Percentiles rank a stretch among this genome's conserved stretches.
These are phyloP conservation scores for Xylaria sp. DNA, from an alignment of 2,329 filamentous ascomycete genomes.

Conservation along the genomic window DNA sequence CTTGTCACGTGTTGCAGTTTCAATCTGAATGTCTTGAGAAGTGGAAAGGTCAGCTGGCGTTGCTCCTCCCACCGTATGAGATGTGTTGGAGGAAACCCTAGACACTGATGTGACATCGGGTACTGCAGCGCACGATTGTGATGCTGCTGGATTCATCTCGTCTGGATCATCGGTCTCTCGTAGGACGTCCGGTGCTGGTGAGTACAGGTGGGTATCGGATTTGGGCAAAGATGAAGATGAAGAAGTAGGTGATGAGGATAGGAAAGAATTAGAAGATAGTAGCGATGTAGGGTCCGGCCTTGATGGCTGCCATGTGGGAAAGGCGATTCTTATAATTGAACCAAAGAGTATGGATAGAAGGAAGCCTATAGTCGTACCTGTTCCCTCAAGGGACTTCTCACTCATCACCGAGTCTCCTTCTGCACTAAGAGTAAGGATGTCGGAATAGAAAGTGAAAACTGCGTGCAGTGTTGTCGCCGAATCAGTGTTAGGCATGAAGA, in stretches of 20 bases:
- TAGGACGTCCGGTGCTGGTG: slow-evolving; percentile 28
- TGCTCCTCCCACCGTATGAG: slow-evolving; percentile 37
- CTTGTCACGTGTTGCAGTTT: slow-evolving; percentile 51
- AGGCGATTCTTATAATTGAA: slow-evolving; percentile 76
- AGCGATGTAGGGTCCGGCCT: slow-evolving; percentile 33
- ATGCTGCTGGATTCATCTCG: slow-evolving; percentile 38
- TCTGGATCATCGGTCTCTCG: slow-evolving; percentile 36
- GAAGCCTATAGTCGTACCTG: slow-evolving; percentile 83
- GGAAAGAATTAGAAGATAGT: slow-evolving; percentile 30
- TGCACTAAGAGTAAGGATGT: slow-evolving; percentile 86
- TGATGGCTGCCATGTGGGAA: slow-evolving; percentile 56
- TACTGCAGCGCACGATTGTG: slow-evolving; percentile 35
- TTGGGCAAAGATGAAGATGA: slow-evolving; percentile 34
- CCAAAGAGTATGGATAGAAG: slow-evolving; percentile 80
- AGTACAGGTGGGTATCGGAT: slow-evolving; percentile 32
- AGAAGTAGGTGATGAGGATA: slow-evolving; percentile 35
- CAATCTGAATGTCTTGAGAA: slow-evolving; percentile 45
- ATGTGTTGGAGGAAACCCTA: slow-evolving; percentile 34
- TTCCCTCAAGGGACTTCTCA: slow-evolving; percentile 89
- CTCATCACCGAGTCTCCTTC: slow-evolving; percentile 95
- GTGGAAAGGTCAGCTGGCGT: slow-evolving; percentile 41
- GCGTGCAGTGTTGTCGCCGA: slow-evolving; percentile 78
- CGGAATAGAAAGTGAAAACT: slow-evolving; percentile 90
- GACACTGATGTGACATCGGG: slow-evolving; percentile 30
- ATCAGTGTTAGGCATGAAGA: slow-evolving; percentile 79